Evolutionary conservation across 176 grass and related monocot genomes (phyloP), one percentile per base, ranked within the genome.

Genomic region (Leersia perrieri): DNA sequence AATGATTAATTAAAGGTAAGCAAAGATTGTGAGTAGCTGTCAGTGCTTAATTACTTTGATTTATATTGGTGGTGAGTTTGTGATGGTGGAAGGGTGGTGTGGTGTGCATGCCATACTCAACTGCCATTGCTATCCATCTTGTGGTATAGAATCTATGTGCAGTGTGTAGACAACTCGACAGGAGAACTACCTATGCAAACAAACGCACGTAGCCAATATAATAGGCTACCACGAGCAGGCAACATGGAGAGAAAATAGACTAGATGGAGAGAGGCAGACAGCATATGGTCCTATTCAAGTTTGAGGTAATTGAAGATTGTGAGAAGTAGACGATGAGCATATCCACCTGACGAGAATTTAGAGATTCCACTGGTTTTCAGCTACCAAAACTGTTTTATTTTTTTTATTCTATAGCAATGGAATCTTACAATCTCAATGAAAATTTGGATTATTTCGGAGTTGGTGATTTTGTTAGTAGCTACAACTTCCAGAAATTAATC

Each of bases 101-200:
- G 20, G 69, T 44, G 36, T 44, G 36, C 68, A 63, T 35, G 61
- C 53, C 51, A 57, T 23, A 20, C 5, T 20, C 11, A 11, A 58
- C 25, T 58, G 53, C 53, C 53, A 57, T 51, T 22, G 47, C 51
- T 23, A 3, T 57, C 60, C 66, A 41, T 79, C 25, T 23, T 84
- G 39, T 61, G 69, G 76, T 70, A n/a, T n/a, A 89, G 76, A 80
- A 85, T 75, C 51, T 68, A 55, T 51, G 29, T 66, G 41, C 29
- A 72, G 30, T 30, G 12, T 35, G 70, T 35, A 51, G 81, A 64
- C 26, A 12, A 12, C 45, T 32, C 25, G 66, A 64, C 41, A 66
- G 23, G 67, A 60, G 73, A 83, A 33, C 68, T 23, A 44, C 66
- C 69, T 75, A 51, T 49, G 63, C 53, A 47, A 68, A 75, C 70